Conservation (phyloP, 345 rosid genomes). For the Eutrema yunnanense region DNA sequence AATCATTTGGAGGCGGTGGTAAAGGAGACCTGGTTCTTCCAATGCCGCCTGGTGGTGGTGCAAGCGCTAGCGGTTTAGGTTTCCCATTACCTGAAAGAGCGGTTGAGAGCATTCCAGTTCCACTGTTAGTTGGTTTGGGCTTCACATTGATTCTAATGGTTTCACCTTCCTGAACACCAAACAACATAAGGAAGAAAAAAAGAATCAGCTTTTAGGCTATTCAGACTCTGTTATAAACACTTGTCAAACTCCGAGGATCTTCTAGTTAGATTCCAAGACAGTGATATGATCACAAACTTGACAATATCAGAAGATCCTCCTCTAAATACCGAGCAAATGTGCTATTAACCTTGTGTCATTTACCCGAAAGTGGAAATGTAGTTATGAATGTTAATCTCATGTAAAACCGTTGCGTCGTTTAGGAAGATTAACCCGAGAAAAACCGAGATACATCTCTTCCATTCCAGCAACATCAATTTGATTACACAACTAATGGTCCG, state of each 20-base stretch:
- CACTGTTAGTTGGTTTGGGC: constrained; percentile 56
- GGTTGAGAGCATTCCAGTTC: constrained; percentile 97
- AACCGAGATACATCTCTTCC: neutral
- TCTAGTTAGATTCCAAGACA: neutral
- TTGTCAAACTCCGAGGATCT: too few relatives aligned
- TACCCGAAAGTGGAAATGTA: neutral
- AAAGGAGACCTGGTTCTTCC: constrained; percentile 62
- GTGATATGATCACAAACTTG: neutral
- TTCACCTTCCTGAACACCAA: constrained; percentile 75
- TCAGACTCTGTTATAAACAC: neutral
- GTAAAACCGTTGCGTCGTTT: neutral
- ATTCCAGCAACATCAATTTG: neutral
- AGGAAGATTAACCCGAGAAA: neutral
- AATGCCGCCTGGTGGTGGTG: constrained; percentile 70
- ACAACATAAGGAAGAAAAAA: neutral
- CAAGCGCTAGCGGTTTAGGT: constrained; percentile 54
- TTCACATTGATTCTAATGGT: constrained; percentile 93
- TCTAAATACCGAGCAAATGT: neutral
- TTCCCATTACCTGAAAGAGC: constrained; percentile 52
- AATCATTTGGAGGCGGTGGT: constrained; percentile 95
- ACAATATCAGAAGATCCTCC: neutral
- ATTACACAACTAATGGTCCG: neutral
- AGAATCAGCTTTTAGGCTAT: neutral
- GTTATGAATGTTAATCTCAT: neutral
- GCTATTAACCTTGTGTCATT: neutral